Conservation (phyloP, 306 rosid genomes). For the Cicer arietinum region DNA sequence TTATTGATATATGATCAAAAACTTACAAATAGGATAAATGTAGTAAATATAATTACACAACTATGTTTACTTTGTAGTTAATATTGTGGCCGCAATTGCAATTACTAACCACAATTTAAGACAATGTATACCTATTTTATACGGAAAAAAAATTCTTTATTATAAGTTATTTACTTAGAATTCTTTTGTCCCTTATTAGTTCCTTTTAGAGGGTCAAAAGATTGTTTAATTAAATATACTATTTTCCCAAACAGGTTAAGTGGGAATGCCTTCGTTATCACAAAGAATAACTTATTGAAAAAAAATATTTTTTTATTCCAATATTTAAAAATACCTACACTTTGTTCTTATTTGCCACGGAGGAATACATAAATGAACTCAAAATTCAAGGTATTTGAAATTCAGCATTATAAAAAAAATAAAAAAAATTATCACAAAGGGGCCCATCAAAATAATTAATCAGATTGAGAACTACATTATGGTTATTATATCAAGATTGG, state of each 20-base stretch:
- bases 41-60: no score
- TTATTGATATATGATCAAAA: no score
- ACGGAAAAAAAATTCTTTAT: no score
- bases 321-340: slow-evolving; percentile 19
- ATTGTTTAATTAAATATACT: slow-evolving; percentile 33
- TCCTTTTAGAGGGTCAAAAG: slow-evolving; percentile 40
- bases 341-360: slow-evolving; percentile 40
- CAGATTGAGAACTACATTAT: slow-evolving; percentile 47
- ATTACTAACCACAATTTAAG: no score
- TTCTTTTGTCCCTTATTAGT: neutral
- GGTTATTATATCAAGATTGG: slow-evolving; percentile 39
- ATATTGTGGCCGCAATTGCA: no score
- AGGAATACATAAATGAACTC: slow-evolving; percentile 29
- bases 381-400: slow-evolving; percentile 34
- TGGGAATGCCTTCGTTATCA: slow-evolving; percentile 35
- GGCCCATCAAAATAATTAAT: slow-evolving; percentile 40
- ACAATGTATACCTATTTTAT: no score
- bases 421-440: slow-evolving; percentile 17
- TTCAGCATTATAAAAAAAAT: slow-evolving; percentile 34
- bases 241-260: slow-evolving; percentile 24
- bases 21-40: no score
- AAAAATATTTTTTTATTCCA: neutral
- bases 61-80: no score
- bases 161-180: neutral
- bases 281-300: slow-evolving; percentile 31